phyloP scores from a whole-genome alignment of 495 filamentous ascomycete genomes.

The Penicillium turbatum region DNA sequence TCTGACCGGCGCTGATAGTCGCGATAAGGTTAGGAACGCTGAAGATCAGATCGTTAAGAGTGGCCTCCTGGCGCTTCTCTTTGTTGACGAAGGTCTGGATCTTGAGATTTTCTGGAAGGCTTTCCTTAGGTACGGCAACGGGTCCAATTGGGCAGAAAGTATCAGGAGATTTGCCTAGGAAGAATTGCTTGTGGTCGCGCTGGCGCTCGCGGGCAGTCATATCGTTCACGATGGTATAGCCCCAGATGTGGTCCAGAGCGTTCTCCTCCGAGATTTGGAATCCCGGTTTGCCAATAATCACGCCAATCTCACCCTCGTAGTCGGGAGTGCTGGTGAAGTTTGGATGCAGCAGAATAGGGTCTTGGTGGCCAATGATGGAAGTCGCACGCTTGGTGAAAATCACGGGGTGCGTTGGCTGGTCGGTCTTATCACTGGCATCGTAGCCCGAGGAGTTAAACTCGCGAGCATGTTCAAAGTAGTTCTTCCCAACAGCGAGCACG shows the following conservation, averaged over 20 bases:
- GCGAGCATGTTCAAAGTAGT: too few relatives aligned
- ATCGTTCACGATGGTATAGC: slow-evolving; percentile 55
- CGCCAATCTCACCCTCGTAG: slow-evolving; percentile 56
- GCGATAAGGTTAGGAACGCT: slow-evolving; percentile 59
- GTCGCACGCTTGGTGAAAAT: too few relatives aligned
- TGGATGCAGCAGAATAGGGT: too few relatives aligned
- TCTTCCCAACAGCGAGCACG: too few relatives aligned
- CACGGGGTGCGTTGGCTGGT: too few relatives aligned
- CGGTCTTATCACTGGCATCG: too few relatives aligned
- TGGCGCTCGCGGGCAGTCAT: slow-evolving; percentile 53
- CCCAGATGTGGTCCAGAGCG: slow-evolving; percentile 52
- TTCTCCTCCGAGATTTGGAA: slow-evolving; percentile 42
- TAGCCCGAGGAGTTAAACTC: too few relatives aligned
- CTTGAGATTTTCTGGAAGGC: slow-evolving; percentile 51
- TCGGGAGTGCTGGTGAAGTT: too few relatives aligned
- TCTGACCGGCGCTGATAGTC: slow-evolving; percentile 63
- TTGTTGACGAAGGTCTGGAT: slow-evolving; percentile 64
- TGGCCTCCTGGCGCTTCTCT: slow-evolving; percentile 58
- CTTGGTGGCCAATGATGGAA: too few relatives aligned
- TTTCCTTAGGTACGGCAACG: slow-evolving; percentile 44
- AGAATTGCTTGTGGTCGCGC: slow-evolving; percentile 56
- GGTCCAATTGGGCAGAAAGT: slow-evolving; percentile 56
- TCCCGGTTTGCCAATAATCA: slow-evolving; percentile 51
- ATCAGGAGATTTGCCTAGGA: slow-evolving; percentile 52
- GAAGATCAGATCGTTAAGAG: slow-evolving; percentile 67